Evolutionary conservation across 2,329 filamentous ascomycete species (phyloP), one percentile per base, ranked within the genome.

Genomic region (Truncatella angustata): DNA sequence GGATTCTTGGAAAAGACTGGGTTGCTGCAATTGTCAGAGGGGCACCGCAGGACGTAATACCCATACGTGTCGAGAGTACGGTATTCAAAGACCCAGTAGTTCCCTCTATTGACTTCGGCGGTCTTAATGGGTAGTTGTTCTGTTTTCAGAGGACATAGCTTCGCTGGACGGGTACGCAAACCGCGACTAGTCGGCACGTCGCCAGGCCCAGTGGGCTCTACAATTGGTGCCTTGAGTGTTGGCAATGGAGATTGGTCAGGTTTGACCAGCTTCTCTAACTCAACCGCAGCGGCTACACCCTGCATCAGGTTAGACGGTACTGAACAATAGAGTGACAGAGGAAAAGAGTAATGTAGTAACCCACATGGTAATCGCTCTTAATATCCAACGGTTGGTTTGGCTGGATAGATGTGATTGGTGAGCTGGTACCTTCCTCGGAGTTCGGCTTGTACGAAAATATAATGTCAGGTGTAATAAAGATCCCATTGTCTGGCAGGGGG

Each of bases 21-120:
- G n/a, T 50, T 46, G 32, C 24, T 26, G 32, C 53, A 55, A n/a
- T 37, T 16, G 18, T 28, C 24, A 1, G 53, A 50, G 4, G 50
- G 50, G 16, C 53, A 55, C 28, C 53, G 23, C 53, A 55, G 28
- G 4, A 35, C 30, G 35, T 49, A 55, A 11, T 53, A 46, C 4
- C 44, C 45, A 5, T 23, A 49, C n/a, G 24, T 20, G n/a, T 37
- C 5, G 23, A 12, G 20, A 36, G 26, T 37, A 10, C 16, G 14
- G 24, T 50, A 36, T 26, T 50, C 50, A 6, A 55, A 55, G 46
- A 55, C 26, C 53, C 53, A 55, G 26, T 55, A 53, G n/a, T 42
- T 52, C 1, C 34, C 39, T 24, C 47, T 55, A n/a, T 11, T 26
- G n/a, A 55, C 45, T 9, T 28, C 20, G 44, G 20, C 14, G 5